Conservation (phyloP, 352 stramenopile species). For the Stramenopiles sp. region DNA sequence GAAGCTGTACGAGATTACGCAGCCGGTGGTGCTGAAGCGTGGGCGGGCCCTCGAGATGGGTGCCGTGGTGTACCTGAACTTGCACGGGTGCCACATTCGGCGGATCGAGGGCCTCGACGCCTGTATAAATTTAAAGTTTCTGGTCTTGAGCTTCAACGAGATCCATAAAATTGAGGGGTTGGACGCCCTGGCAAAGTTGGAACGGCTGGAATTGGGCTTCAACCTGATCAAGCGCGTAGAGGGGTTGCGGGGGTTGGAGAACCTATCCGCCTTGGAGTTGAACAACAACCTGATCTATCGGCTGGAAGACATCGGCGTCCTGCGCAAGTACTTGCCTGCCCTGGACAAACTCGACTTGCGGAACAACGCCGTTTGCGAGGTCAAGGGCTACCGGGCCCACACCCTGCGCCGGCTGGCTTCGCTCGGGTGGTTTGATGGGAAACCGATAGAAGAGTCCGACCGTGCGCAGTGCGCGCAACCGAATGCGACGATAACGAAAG, state of each 20-base stretch:
- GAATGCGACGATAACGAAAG: not conserved
- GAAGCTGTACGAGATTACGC: not conserved
- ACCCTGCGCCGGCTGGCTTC: conserved; percentile 32
- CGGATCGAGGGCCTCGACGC: conserved; percentile 29
- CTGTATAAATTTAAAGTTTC: conserved; percentile 31
- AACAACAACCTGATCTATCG: conserved; percentile 39
- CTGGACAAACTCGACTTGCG: conserved; percentile 36
- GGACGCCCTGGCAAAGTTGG: conserved; percentile 26
- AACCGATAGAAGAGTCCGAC: conserved; percentile 31
- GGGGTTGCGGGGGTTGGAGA: conserved; percentile 27
- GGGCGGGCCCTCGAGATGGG: not conserved
- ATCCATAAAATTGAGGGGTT: conserved; percentile 33
- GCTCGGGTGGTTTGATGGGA: conserved; percentile 34
- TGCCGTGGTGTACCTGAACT: conserved; percentile 24
- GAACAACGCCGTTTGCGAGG: conserved; percentile 39
- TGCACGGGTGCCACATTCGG: conserved; percentile 36
- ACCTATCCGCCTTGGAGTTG: conserved; percentile 32
- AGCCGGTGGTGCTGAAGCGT: not conserved
- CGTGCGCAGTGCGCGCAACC: not conserved
- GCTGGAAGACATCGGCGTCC: conserved; percentile 33
- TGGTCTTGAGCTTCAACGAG: conserved; percentile 48
- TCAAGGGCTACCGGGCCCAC: conserved; percentile 44
- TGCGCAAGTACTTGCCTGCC: conserved; percentile 14
- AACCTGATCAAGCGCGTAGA: conserved; percentile 36
- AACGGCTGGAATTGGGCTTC: conserved; percentile 38